phyloP scores from a whole-genome alignment of 1,284 basidiomycete species.

The Cutaneotrichosporon cutaneum region DNA sequence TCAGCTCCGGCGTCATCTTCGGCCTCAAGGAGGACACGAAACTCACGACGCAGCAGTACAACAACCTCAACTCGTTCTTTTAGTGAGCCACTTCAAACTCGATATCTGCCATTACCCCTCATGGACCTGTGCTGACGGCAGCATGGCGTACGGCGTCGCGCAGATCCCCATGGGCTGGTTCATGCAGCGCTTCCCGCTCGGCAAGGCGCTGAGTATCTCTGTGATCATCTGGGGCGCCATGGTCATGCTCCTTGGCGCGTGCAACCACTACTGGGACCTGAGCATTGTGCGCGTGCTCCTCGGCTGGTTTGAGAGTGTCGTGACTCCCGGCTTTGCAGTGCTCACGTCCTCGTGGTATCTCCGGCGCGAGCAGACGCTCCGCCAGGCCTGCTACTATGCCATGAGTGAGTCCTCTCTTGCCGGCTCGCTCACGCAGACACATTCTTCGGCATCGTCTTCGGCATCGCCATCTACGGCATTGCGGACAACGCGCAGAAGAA shows the following conservation, averaged over 20 bases:
- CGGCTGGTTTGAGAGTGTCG: slow-evolving; percentile 35
- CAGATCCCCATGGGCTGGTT: slow-evolving; percentile 31
- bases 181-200: slow-evolving; percentile 34
- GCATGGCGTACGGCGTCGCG: slow-evolving; percentile 17
- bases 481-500: slow-evolving; percentile 26
- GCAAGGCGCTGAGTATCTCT: slow-evolving; percentile 23
- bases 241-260: slow-evolving; percentile 30
- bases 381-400: slow-evolving; percentile 31
- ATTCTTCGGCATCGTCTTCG: slow-evolving; percentile 20
- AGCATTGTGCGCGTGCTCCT: slow-evolving; percentile 31
- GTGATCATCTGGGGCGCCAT: slow-evolving; percentile 30
- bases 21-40: slow-evolving; percentile 25
- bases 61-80: slow-evolving; percentile 27
- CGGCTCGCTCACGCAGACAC: slow-evolving; percentile 18
- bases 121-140: slow-evolving; percentile 15
- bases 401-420: slow-evolving; percentile 25
- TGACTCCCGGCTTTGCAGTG: slow-evolving; percentile 38
- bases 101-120: too few species aligned
- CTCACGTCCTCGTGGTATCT: slow-evolving; percentile 40
- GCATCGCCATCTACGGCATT: slow-evolving; percentile 31
- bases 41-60: slow-evolving; percentile 26
- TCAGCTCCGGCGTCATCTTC: slow-evolving; percentile 29
- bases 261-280: slow-evolving; percentile 34
- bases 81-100: too few species aligned
- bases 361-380: slow-evolving; percentile 28